phyloP scores from a whole-genome alignment of 1,284 basidiomycete species.

The Exsudoporus floridanus region DNA sequence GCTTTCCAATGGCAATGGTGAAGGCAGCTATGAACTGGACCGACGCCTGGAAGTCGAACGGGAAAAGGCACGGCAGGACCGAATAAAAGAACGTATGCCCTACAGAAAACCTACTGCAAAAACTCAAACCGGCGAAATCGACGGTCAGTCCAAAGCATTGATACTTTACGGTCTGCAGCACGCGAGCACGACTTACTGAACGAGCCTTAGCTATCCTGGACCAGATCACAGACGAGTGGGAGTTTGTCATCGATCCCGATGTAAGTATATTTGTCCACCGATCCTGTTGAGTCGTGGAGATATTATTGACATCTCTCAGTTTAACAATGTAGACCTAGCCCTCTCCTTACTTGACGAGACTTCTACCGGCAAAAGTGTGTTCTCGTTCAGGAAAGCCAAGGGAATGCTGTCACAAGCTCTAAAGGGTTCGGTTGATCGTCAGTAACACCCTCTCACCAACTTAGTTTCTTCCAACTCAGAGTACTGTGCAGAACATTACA shows the following conservation, averaged over 20 bases:
- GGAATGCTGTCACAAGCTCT: slow-evolving; percentile 73
- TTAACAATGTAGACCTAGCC: slow-evolving; percentile 89
- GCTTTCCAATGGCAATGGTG: slow-evolving; percentile 52
- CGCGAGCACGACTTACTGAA: slow-evolving; percentile 4
- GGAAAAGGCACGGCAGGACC: slow-evolving; percentile 59
- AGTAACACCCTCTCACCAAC: slow-evolving; percentile 34
- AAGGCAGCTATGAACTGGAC: slow-evolving; percentile 51
- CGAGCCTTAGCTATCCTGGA: slow-evolving; percentile 67
- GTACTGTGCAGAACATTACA: slow-evolving; percentile 68
- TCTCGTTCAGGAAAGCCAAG: slow-evolving; percentile 75
- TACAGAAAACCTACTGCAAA: slow-evolving; percentile 53
- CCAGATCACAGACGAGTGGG: slow-evolving; percentile 87
- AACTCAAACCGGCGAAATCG: slow-evolving; percentile 68
- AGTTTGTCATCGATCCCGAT: slow-evolving; percentile 81
- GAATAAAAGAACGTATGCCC: slow-evolving; percentile 64
- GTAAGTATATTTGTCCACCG: slow-evolving; percentile 44
- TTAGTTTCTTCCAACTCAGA: slow-evolving; percentile 1
- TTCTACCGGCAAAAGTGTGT: slow-evolving; percentile 66
- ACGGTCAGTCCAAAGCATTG: slow-evolving; percentile 50
- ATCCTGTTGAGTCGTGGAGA: not conserved
- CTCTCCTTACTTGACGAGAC: slow-evolving; percentile 80
- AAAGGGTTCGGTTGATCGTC: slow-evolving; percentile 83
- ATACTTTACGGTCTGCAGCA: not conserved
- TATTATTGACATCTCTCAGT: slow-evolving; percentile 46
- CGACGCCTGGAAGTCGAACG: slow-evolving; percentile 57